Evolutionary conservation across 345 rosid genomes (phyloP).

Genomic region (Populus deltoides): DNA sequence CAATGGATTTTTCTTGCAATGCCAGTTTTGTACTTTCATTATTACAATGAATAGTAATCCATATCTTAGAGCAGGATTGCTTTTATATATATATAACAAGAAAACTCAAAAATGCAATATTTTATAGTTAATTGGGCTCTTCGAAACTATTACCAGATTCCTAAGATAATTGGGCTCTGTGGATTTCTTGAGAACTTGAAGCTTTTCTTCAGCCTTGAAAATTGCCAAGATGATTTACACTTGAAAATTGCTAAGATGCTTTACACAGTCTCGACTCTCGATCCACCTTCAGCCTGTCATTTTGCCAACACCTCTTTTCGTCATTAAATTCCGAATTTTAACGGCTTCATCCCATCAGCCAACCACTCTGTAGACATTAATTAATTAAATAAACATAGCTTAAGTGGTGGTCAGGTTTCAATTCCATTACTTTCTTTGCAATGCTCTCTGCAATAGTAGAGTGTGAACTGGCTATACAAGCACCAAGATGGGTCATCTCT

Average conservation of each 20-base stretch:
- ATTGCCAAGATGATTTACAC: neutral
- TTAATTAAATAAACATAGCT: slow-evolving; percentile 65
- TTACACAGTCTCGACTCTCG: neutral
- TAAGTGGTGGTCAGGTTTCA: slow-evolving; percentile 63
- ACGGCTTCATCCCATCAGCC: slow-evolving; percentile 85
- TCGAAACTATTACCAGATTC: no score
- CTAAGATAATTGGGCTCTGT: no score
- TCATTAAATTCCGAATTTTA: slow-evolving; percentile 63
- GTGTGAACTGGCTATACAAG: slow-evolving; percentile 53
- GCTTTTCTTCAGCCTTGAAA: neutral
- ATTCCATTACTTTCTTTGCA: slow-evolving; percentile 66
- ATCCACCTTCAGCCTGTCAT: slow-evolving; percentile 67
- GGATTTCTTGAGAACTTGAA: neutral
- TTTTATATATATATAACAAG: no score
- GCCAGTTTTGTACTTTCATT: no score
- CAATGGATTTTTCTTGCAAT: no score
- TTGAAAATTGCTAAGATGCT: no score
- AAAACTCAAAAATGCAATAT: no score
- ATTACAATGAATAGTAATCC: no score
- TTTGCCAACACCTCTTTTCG: slow-evolving; percentile 56
- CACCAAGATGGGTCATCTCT: slow-evolving; percentile 72
- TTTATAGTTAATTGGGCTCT: no score
- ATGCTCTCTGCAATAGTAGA: slow-evolving; percentile 65
- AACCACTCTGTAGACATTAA: slow-evolving; percentile 62
- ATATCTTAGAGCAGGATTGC: no score